Evolutionary conservation across 768 basidiomycete genomes (phyloP), one percentile per base, ranked within the genome.

Genomic region (Russula sp.): DNA sequence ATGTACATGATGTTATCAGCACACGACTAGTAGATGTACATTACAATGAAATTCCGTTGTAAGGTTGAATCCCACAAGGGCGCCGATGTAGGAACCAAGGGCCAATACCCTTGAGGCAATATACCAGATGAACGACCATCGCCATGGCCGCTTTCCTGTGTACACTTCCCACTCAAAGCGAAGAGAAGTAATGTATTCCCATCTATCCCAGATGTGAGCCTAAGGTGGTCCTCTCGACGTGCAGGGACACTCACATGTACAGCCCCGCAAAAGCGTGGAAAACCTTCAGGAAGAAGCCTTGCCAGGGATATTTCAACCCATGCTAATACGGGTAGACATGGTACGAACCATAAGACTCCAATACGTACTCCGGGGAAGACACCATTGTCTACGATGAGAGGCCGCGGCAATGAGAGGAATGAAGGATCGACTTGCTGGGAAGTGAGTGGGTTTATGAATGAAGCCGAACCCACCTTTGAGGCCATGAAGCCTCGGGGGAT

Each of bases 101-200:
- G 63, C 42, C 3, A 65, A 42, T 2, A 51, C 2, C 42, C 66
- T 48, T 9, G 63, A 32, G n/a, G 34, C 5, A 49, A 65, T 10
- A 39, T 66, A 66, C 9, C 49, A 44, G 20, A 64, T 16, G 11
- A 66, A 56, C 14, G 66, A 66, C 66, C 66, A 66, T 51, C 66
- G 55, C 63, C 58, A 60, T 10, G 39, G 59, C 18, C 63, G 66
- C 31, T 34, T 27, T n/a, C 66, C 55, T 16, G 63, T 66, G 63
- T 55, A 66, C 14, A 66, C 49, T 44, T 61, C 58, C 64, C 53
- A 60, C 18, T 65, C 63, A 9, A 66, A 66, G 13, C 42, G 42
- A 6, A 66, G 49, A 0, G 66, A 56, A 5, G 37, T 65, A 10
- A 65, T 0, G 32, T 40, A 66, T 37, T 66, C 66, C 66, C 66